Evolutionary conservation across 805 yeast genomes (phyloP).

Genomic region (Wickerhamiella parazyma): DNA sequence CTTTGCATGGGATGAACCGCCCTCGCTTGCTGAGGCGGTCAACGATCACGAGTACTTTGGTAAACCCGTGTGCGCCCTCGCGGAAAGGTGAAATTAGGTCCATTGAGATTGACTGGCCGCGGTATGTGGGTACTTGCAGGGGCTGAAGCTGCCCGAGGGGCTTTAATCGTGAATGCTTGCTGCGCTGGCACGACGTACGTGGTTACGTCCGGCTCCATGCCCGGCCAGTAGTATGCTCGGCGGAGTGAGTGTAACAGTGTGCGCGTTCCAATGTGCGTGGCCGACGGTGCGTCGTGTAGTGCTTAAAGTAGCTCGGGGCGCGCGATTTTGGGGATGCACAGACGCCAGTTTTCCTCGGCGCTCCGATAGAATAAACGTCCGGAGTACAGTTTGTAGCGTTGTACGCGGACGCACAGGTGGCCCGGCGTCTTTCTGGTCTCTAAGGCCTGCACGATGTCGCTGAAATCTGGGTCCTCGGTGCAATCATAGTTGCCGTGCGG

Average conservation of each 20-base stretch:
- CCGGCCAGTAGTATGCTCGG: neutral
- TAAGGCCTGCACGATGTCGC: no score
- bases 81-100: neutral
- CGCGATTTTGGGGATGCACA: neutral
- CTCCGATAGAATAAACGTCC: neutral
- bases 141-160: neutral
- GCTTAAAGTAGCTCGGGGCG: neutral
- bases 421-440: no score
- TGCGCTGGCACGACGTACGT: neutral
- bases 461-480: no score
- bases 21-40: constrained; percentile 5
- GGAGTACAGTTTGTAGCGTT: neutral
- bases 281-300: neutral
- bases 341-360: neutral
- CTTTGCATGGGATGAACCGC: no score
- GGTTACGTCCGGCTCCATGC: neutral
- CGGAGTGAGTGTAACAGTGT: neutral
- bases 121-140: neutral
- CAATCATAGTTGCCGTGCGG: no score
- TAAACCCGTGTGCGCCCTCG: neutral
- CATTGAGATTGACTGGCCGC: neutral
- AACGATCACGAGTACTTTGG: neutral
- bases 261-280: neutral
- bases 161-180: neutral
- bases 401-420: no score